Percentiles rank a stretch among this genome's conserved stretches.
These are phyloP conservation scores for Xylaria polymorpha DNA, from an alignment of 2,329 filamentous ascomycete species.

Conservation along the genomic window DNA sequence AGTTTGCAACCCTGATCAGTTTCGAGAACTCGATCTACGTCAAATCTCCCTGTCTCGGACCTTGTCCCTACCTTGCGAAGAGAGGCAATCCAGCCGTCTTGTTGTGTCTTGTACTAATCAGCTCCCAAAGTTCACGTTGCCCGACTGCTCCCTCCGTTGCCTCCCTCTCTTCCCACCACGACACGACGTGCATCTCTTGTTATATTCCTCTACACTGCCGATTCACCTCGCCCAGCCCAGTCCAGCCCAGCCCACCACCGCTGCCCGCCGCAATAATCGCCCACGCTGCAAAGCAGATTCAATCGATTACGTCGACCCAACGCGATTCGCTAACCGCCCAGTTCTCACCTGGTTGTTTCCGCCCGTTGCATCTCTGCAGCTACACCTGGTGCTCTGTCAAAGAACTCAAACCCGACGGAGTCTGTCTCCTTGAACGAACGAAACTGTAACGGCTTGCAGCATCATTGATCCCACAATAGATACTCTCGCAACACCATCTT, in stretches of 20 bases:
- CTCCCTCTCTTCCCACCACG: conserved; percentile 19
- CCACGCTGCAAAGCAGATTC: background rate
- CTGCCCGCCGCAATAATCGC: background rate
- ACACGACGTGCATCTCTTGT: conserved; percentile 8
- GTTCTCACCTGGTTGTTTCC: conserved; percentile 6
- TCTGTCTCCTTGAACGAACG: background rate
- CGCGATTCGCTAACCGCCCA: conserved; percentile 9
- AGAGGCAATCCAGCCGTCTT: conserved; percentile 22
- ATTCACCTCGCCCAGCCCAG: conserved; percentile 1
- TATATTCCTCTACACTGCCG: background rate
- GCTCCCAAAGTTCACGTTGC: conserved; percentile 14
- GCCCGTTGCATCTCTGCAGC: conserved; percentile 1
- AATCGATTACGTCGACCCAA: conserved; percentile 9
- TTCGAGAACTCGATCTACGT: conserved; percentile 12
- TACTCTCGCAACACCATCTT: conserved; percentile 2
- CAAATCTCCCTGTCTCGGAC: conserved; percentile 15
- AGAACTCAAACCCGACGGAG: conserved; percentile 9
- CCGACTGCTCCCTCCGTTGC: conserved; percentile 22
- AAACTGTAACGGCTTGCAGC: conserved; percentile 6
- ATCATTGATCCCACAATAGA: conserved; percentile 14
- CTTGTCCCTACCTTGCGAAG: conserved; percentile 6
- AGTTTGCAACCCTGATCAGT: conserved; percentile 12
- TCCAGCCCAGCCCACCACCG: too few relatives aligned
- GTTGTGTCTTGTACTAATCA: conserved; percentile 19
- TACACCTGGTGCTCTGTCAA: conserved; percentile 21